Percentiles rank a stretch among this genome's conserved stretches.
These are phyloP conservation scores for Verticillium zaregamsianum DNA, from an alignment of 2,329 filamentous ascomycete species.

Conservation along the genomic window DNA sequence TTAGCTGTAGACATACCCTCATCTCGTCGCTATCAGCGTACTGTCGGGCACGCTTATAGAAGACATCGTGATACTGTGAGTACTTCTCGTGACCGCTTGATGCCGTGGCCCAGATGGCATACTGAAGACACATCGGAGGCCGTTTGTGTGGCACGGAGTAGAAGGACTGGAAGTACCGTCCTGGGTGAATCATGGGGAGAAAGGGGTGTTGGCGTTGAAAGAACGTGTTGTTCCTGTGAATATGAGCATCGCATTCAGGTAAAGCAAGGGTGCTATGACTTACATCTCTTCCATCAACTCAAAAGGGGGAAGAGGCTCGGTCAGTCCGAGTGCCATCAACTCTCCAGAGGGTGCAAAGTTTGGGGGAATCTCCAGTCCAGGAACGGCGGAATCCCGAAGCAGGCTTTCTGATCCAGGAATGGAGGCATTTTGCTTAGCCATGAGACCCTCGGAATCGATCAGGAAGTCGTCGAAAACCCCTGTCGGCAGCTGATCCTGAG, in stretches of 20 bases:
- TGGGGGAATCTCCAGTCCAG: not conserved
- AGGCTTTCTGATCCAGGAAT: not conserved
- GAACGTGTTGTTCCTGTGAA: constrained; percentile 62
- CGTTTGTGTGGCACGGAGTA: constrained; percentile 68
- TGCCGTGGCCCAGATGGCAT: constrained; percentile 83
- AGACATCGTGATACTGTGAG: constrained; percentile 64
- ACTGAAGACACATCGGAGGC: constrained; percentile 78
- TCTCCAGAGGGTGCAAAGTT: constrained; percentile 12
- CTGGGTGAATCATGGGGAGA: constrained; percentile 73
- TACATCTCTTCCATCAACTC: constrained; percentile 83
- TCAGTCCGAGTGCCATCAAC: constrained; percentile 74
- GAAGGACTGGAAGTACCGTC: constrained; percentile 70
- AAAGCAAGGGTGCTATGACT: constrained; percentile 19
- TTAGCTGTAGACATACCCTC: constrained; percentile 44
- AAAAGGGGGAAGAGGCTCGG: constrained; percentile 74
- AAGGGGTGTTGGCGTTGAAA: constrained; percentile 71
- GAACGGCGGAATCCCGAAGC: not conserved
- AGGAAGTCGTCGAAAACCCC: constrained; percentile 14
- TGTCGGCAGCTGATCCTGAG: not conserved
- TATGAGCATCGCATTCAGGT: constrained; percentile 1
- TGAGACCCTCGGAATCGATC: constrained; percentile 12
- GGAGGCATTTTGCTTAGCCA: constrained; percentile 5
- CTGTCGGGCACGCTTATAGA: constrained; percentile 77
- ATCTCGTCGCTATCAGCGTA: constrained; percentile 84
- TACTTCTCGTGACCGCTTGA: constrained; percentile 71